phyloP scores from a whole-genome alignment of 2,329 filamentous ascomycete species.

The Fusarium kyushuense region DNA sequence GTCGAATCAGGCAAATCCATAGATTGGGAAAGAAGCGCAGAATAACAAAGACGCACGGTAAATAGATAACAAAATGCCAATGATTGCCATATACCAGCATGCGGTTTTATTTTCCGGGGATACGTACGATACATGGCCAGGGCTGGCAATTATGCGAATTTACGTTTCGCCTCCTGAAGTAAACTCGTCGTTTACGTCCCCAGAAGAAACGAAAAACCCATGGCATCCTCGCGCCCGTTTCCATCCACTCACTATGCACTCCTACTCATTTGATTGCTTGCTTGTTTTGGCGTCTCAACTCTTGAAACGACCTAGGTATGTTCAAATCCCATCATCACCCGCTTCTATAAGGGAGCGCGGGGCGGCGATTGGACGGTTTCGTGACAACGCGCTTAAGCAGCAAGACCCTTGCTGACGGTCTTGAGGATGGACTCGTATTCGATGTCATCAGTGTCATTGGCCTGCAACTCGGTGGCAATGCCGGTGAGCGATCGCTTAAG shows the following conservation, averaged over 20 bases:
- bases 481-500: constrained; percentile 84
- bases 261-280: constrained; percentile 42
- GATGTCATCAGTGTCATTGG: constrained; percentile 86
- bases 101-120: constrained; percentile 47
- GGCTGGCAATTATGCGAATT: constrained; percentile 48
- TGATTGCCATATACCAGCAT: constrained; percentile 49
- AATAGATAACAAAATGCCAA: constrained; percentile 38
- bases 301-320: constrained; percentile 48
- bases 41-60: constrained; percentile 29
- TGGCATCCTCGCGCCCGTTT: constrained; percentile 24
- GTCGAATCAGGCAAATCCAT: constrained; percentile 53
- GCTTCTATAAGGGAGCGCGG: constrained; percentile 38
- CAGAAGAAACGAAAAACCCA: constrained; percentile 40
- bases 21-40: constrained; percentile 24
- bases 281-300: constrained; percentile 44
- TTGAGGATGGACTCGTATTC: constrained; percentile 79
- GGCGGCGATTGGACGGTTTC: constrained; percentile 24
- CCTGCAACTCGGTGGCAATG: constrained; percentile 81
- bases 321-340: constrained; percentile 42
- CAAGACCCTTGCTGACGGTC: constrained; percentile 72
- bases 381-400: constrained; percentile 55
- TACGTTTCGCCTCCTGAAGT: constrained; percentile 44
- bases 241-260: constrained; percentile 42
- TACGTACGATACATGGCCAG: constrained; percentile 51
- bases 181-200: constrained; percentile 39